Conservation (phyloP, 148 eudicot species). For the Suaeda aralocaspica region DNA sequence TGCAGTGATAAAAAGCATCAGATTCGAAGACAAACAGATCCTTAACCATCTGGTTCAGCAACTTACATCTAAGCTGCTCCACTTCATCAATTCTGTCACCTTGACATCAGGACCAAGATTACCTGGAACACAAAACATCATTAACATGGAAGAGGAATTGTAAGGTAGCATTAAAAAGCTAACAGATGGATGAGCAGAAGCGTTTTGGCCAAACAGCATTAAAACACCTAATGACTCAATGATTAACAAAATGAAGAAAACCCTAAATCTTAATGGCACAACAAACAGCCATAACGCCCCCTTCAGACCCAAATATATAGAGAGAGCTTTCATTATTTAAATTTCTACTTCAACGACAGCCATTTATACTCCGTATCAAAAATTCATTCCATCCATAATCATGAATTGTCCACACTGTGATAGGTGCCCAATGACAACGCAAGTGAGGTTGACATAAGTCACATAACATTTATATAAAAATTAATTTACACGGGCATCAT, state of each 20-base stretch:
- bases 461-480: too few species aligned
- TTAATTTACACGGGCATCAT: neutral
- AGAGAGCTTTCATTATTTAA: neutral
- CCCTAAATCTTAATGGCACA: neutral
- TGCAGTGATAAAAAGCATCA: slow-evolving; percentile 8
- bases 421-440: neutral
- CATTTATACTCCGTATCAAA: neutral
- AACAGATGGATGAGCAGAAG: slow-evolving; percentile 4
- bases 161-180: neutral
- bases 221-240: neutral
- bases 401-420: neutral
- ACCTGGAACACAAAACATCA: slow-evolving; percentile 24
- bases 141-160: neutral
- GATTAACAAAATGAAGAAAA: neutral
- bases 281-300: neutral
- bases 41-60: neutral
- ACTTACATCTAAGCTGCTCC: slow-evolving; percentile 71
- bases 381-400: too few species aligned
- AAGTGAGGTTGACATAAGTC: neutral
- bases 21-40: slow-evolving; percentile 1
- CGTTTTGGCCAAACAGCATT: neutral
- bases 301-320: neutral
- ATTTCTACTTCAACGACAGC: neutral
- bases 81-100: slow-evolving; percentile 61
- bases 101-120: slow-evolving; percentile 47